phyloP scores from a whole-genome alignment of 2,329 filamentous ascomycete genomes.

The Rutstroemia sp. region DNA sequence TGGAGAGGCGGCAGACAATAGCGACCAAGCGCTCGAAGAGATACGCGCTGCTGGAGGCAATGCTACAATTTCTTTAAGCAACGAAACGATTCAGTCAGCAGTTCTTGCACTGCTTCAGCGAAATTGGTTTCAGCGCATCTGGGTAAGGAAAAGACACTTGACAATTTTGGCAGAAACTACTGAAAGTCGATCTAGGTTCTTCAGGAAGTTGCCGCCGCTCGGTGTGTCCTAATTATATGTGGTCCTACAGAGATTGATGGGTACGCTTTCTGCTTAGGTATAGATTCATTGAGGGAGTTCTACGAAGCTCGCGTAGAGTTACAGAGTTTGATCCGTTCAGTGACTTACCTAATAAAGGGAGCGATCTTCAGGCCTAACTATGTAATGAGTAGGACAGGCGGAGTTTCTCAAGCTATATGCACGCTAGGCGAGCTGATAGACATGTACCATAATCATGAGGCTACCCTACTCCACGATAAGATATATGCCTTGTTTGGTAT shows the following conservation, averaged over 20 bases:
- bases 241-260: not conserved
- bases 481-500: too few species aligned
- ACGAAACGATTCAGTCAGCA: not conserved
- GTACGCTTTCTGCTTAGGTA: not conserved
- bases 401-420: too few species aligned
- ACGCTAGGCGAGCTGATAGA: too few species aligned
- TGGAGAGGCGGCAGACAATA: not conserved
- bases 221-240: not conserved
- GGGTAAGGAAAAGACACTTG: not conserved
- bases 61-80: too few species aligned
- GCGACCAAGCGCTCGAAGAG: not conserved
- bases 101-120: not conserved
- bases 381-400: too few species aligned
- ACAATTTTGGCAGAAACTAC: too few species aligned
- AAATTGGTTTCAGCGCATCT: not conserved
- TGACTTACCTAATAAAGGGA: too few species aligned
- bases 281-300: not conserved
- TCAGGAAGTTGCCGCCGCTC: not conserved
- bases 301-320: not conserved
- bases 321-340: not conserved
- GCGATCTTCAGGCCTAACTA: too few species aligned
- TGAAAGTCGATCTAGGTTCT: not conserved
- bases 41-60: not conserved
- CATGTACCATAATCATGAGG: too few species aligned
- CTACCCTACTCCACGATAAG: too few species aligned